phyloP scores from a whole-genome alignment of 2,329 filamentous ascomycete species.

The Sporothrix schenckii region DNA sequence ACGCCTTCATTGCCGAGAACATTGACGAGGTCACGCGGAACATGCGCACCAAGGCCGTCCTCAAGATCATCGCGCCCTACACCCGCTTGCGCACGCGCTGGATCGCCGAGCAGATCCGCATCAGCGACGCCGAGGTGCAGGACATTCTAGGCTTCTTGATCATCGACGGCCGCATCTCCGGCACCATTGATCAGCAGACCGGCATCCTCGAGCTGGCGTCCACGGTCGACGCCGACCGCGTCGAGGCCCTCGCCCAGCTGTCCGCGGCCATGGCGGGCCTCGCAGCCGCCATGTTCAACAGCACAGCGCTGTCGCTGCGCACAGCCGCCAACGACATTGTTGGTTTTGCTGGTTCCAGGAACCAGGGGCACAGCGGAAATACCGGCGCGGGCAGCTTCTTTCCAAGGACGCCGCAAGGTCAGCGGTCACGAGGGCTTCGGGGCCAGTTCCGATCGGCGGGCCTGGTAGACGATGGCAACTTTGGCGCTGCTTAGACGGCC shows the following conservation, averaged over 20 bases:
- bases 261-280: conserved; percentile 69
- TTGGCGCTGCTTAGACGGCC: not conserved
- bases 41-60: conserved; percentile 93
- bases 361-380: not conserved
- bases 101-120: conserved; percentile 85
- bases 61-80: conserved; percentile 93
- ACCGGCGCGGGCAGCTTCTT: not conserved
- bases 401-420: not conserved
- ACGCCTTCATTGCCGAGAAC: conserved; percentile 97
- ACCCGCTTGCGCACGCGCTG: conserved; percentile 86
- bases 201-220: conserved; percentile 80
- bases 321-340: not conserved
- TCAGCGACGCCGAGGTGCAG: conserved; percentile 82
- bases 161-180: conserved; percentile 81
- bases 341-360: not conserved
- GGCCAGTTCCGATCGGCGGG: too few relatives aligned
- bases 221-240: conserved; percentile 71
- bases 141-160: conserved; percentile 97
- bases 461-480: not conserved
- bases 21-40: conserved; percentile 98
- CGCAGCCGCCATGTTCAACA: conserved; percentile 72
- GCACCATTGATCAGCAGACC: conserved; percentile 84
- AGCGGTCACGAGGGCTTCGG: not conserved
- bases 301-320: conserved; percentile 68
- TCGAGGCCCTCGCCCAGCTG: conserved; percentile 73